Conservation (phyloP, 768 basidiomycete genomes). For the Amyloporia xantha region DNA sequence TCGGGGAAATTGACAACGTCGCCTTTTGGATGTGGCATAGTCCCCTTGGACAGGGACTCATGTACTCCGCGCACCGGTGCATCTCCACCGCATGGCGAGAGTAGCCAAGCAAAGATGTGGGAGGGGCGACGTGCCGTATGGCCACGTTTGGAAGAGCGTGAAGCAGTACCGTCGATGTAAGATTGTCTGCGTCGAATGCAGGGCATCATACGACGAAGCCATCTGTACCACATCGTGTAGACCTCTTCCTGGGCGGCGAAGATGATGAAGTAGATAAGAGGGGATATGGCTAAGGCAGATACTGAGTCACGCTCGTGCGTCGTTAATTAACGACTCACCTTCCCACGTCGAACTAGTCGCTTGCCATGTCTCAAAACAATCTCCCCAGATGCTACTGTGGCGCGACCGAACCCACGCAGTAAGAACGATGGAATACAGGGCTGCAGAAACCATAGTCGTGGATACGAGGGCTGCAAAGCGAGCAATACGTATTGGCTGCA, state of each 20-base stretch:
- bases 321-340: conserved; percentile 8
- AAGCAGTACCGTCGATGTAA: too few relatives aligned
- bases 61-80: neutral
- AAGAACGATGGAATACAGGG: conserved; percentile 14
- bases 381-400: neutral
- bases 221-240: conserved; percentile 11
- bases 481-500: conserved; percentile 10
- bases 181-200: neutral
- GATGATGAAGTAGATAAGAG: conserved; percentile 15
- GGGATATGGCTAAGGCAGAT: conserved; percentile 8
- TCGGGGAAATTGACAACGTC: neutral
- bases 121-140: neutral
- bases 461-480: conserved; percentile 15
- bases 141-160: neutral
- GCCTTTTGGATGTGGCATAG: neutral
- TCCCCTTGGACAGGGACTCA: neutral
- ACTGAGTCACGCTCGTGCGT: neutral
- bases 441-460: conserved; percentile 14
- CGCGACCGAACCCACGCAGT: conserved; percentile 9
- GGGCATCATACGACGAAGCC: neutral
- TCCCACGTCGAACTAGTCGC: conserved; percentile 16
- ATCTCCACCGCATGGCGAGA: neutral
- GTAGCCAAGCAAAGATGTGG: neutral
- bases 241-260: conserved; percentile 20
- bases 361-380: neutral